Evolutionary conservation across 2,329 filamentous ascomycete species (phyloP), one percentile per base, ranked within the genome.

Genomic region (Biscogniauxia marginata): DNA sequence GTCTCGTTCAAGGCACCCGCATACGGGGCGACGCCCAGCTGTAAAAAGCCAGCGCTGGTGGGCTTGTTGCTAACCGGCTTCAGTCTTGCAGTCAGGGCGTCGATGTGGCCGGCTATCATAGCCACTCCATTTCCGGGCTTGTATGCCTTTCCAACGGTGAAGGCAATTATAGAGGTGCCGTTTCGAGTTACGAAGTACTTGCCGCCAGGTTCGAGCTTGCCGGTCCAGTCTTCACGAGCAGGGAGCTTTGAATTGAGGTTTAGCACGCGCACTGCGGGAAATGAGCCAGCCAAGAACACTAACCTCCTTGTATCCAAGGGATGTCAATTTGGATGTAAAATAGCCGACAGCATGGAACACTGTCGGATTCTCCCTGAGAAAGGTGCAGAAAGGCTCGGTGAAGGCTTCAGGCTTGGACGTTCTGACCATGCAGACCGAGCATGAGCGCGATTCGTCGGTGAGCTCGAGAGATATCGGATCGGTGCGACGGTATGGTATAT

Each of bases 111-210:
- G 3, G 90, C 95, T 47, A 98, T 81, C 74, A 97, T 93, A 54
- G 88, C 91, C 50, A 93, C 83, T 49, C 93, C 93, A 67, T 96
- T 93, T 7, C 93, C 93, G 51, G 88, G 83, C 74, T 89, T 81
- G 73, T 96, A 97, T 2, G 87, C 82, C 52, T 84, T 84, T 55
- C 93, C 93, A 54, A 97, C 83, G 3, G 84, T 84, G 74, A 97
- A 98, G 7, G 92, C 90, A 66, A 96, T 90, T 62, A 96, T 74
- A 44, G 90, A 88, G 71, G 87, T 93, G 52, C 89, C 90, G 68
- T 98, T 98, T 57, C 93, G 88, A 20, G 88, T 88, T 22, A 88
- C 83, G 71, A 87, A 97, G 81, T 97, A 98, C 74, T 95, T 96
- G 52, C 92, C 93, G 55, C 92, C 92, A 16, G 83, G 79, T 70